Percentiles rank a stretch among this genome's conserved stretches.
phyloP scores from a whole-genome alignment of 345 rosid genomes.

The Corymbia maculata region DNA sequence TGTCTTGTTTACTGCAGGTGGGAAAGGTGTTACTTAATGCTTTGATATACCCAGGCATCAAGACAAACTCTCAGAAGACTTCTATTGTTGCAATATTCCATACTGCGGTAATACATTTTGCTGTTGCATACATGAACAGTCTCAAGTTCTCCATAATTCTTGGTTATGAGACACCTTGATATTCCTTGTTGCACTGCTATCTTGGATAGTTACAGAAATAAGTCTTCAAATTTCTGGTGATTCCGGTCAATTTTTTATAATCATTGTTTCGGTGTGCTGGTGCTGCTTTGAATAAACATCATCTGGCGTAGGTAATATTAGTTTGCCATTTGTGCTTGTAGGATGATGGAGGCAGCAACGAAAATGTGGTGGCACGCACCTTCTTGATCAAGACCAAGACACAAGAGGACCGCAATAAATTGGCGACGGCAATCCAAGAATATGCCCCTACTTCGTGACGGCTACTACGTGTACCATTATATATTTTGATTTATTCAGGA shows the following conservation, averaged over 20 bases:
- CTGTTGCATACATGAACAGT: background rate
- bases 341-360: constrained; percentile 42
- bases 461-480: background rate
- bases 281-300: background rate
- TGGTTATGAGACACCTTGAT: background rate
- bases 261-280: background rate
- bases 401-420: constrained; percentile 64
- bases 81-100: constrained; percentile 90
- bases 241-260: background rate
- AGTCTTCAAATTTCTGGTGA: background rate
- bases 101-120: constrained; percentile 44
- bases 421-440: constrained; percentile 72
- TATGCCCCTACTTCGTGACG: constrained; percentile 61
- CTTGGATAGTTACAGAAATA: background rate
- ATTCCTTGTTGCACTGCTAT: background rate
- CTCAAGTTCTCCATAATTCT: background rate
- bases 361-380: constrained; percentile 51
- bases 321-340: constrained; percentile 14
- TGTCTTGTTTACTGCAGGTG: constrained; percentile 34
- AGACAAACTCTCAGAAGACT: constrained; percentile 67
- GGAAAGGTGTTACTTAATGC: constrained; percentile 90
- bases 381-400: constrained; percentile 72
- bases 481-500: background rate
- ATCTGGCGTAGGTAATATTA: background rate
- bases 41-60: constrained; percentile 76